Base-by-base conservation (phyloP, 129 eudicot species). In the Ambrosia trifida region DNA sequence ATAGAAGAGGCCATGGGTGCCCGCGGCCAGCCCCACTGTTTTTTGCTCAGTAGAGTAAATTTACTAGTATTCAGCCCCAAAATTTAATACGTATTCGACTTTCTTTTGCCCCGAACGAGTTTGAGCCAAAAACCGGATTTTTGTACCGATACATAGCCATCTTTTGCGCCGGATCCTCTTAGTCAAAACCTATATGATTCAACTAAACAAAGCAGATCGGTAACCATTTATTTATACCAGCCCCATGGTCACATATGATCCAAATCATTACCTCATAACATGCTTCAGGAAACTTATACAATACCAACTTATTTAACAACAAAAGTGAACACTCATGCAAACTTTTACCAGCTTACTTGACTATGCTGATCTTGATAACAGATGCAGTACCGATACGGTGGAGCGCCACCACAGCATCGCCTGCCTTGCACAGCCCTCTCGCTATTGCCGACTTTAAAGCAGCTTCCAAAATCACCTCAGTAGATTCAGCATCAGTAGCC, bases 361-460 rank as follows among this genome's bases (percentile, higher is more conserved):
- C 89, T 20, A 83, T 3, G 68, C 96, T 86, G 56, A 89, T 89
- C 85, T 89, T 89, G 62, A 89, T 89, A 47, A 89, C 92, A 11
- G 96, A 89, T 58, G 92, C 87, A 72, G 88, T 83, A 16, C 96
- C 96, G 46, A 89, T 89, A 9, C 96, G 84, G 54, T 89, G 96
- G 63, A 89, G 89, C 2, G 86, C 96, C 72, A 89, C 96, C 73
- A 89, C 81, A 40, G 92, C 88, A 63, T 89, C 96, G 33, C 91
- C 89, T 7, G 56, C 68, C 86, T 82, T 63, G 56, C 96, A 89
- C 60, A 89, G 49, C 50, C 89, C 86, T 69, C 31, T 89, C 47
- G 2, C 72, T 0, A 76, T 60, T n/a, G 92, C 96, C 0, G 88
- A 76, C 54, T 86, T 89, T 30, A 89, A 72, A n/a, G 92, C 91